phyloP scores from a whole-genome alignment of 768 basidiomycete genomes.

The Lactifluus volemus region DNA sequence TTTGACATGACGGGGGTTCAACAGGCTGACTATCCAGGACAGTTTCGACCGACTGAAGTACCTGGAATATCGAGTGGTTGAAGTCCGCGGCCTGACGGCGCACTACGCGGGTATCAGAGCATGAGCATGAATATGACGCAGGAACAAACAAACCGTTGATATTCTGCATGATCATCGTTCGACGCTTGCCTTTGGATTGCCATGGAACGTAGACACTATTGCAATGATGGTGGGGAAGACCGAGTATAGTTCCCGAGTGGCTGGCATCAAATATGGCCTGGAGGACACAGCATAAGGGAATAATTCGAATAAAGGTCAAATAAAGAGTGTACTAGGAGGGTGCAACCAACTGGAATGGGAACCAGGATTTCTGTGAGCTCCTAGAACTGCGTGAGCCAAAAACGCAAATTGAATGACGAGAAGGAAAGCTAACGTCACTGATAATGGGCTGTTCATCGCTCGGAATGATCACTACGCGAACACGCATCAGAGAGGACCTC shows the following conservation, averaged over 20 bases:
- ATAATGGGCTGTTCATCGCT: slow-evolving; percentile 17
- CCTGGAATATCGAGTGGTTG: background rate
- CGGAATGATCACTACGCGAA: slow-evolving; percentile 3
- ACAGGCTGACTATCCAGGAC: background rate
- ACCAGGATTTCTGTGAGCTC: slow-evolving; percentile 13
- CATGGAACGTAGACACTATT: slow-evolving; percentile 22
- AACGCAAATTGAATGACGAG: background rate
- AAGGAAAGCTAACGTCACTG: slow-evolving; percentile 19
- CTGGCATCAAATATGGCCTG: slow-evolving; percentile 24
- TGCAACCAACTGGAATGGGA: slow-evolving; percentile 18
- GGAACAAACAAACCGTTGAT: slow-evolving; percentile 14
- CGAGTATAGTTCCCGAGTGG: slow-evolving; percentile 23
- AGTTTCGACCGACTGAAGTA: background rate
- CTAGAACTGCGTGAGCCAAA: background rate
- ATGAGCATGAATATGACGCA: background rate
- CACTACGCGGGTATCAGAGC: background rate
- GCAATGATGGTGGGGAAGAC: slow-evolving; percentile 23
- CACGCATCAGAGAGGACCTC: background rate
- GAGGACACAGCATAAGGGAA: background rate
- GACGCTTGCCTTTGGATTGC: slow-evolving; percentile 21
- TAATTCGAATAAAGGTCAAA: too few species aligned
- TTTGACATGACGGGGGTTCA: background rate
- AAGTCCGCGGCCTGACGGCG: slow-evolving; percentile 5
- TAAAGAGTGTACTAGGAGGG: slow-evolving; percentile 10
- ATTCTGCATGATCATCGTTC: slow-evolving; percentile 17